Evolutionary conservation across 148 eudicot species (phyloP), one percentile per base, ranked within the genome.

Genomic region (Simmondsia chinensis): DNA sequence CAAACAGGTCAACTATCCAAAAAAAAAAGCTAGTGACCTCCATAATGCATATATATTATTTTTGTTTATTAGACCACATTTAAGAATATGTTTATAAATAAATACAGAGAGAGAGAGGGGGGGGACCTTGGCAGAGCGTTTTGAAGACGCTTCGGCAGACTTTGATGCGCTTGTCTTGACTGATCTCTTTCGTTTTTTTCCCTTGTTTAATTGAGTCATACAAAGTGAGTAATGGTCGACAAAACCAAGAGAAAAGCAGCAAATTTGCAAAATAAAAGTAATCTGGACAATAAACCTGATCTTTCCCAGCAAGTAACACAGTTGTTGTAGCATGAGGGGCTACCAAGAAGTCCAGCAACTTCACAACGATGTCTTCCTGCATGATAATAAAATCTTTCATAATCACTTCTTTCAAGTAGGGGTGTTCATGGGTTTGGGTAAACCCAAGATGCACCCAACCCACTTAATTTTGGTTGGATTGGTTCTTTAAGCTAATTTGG

Each of bases 281-380:
- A n/a, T 36, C 18, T 7, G 34, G 10, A 34, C 32, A 57, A 60
- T 43, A 25, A 57, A 86, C 99, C 99, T 76, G 88, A 21, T 86
- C 94, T 53, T 91, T 76, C 35, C 82, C 99, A 23, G 94, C 71
- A 52, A 86, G 94, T 26, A 75, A 50, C 29, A 71, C 89, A 10
- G 75, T 54, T 36, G 95, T 79, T 0, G 89, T 82, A 42, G 96
- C 75, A 68, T 86, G 82, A 57, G 99, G 99, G 27, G 78, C 77
- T 57, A 59, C 69, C 88, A 93, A 66, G 70, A 93, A 93, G 15
- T 86, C 87, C 11, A 86, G 43, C 69, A 93, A 71, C 74, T 75
- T 86, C 21, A 39, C 58, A 57, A 93, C 56, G 30, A 87, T 62
- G 43, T 82, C 99, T 60, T 86, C 99, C 96, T 93, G 83, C 25